Base-by-base conservation (phyloP, 306 rosid genomes). In the Prunus dulcis region DNA sequence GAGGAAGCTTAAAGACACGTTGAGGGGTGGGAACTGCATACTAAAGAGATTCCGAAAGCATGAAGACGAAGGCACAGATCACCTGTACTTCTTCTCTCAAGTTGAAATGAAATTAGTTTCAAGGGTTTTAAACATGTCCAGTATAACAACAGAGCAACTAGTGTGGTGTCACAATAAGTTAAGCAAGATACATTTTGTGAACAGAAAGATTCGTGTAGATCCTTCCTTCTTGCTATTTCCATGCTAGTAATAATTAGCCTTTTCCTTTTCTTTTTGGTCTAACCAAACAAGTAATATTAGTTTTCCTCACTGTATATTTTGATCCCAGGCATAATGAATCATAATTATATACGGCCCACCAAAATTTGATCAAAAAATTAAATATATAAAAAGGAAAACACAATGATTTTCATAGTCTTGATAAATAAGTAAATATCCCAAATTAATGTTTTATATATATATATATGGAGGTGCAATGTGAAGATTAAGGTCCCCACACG, bases 221-320 rank as follows among this genome's bases (percentile, higher is more conserved):
- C 90, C 92, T 23, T 81, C 99, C 22, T 87, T 92, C 84, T 89
- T 91, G 62, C 90, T 92, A 76, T 96, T 96, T 72, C 99, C 99
- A 3, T 87, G 87, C 51, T 61, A 46, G 69, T 30, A 46, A 45
- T 32, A 61, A 22, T 43, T 6, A 46, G 77, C 14, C 69, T 3
- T 8, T 32, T 12, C 12, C 20, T 46, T 7, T 30, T 45, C 19
- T 58, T 47, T 38, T 38, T 38, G 2, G 46, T 17, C 61, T 28
- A 3, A 14, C 22, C 41, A 49, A 53, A 47, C 3, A 9, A 27
- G 64, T 69, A 13, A 25, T 6, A 1, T 1, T 49, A 3, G 25
- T 23, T 15, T 65, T 15, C 58, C 27, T 11, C 17, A 2, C 52
- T 47, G 52, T 47, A 47, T 47, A 47, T 47, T 47, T 13, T 47